Percentiles rank a stretch among this genome's conserved stretches.
Conservation (phyloP, 169 alveolate genomes). For the Plasmodium yoelii region DNA sequence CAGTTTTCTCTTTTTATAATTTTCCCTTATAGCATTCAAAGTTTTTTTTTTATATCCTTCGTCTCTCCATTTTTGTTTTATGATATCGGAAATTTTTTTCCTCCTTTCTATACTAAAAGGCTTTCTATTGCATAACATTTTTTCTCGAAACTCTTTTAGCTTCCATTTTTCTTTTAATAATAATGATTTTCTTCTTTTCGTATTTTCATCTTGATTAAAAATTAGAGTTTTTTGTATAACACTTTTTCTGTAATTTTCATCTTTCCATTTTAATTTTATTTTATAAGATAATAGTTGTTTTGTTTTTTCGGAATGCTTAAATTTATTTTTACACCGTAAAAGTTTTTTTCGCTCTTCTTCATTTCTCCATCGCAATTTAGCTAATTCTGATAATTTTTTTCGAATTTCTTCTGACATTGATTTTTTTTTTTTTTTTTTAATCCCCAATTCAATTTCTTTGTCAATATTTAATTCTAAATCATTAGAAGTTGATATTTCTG, state of each 20-base stretch:
- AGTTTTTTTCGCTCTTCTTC: constrained; percentile 70
- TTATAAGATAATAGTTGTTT: constrained; percentile 65
- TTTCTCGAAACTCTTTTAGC: constrained; percentile 56
- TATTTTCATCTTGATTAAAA: constrained; percentile 75
- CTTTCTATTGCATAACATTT: constrained; percentile 68
- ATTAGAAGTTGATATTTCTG: neutral
- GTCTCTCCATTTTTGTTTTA: constrained; percentile 70
- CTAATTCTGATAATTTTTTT: constrained; percentile 66
- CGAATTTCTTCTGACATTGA: constrained; percentile 20
- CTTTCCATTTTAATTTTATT: constrained; percentile 74
- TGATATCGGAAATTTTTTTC: constrained; percentile 50
- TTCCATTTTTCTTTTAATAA: constrained; percentile 69
- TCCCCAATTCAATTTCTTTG: neutral
- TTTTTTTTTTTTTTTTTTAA: constrained; percentile 23
- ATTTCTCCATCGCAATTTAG: constrained; percentile 63
- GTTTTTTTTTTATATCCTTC: constrained; percentile 67
- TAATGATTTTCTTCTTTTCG: constrained; percentile 69
- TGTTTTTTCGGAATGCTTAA: constrained; percentile 72
- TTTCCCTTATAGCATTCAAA: constrained; percentile 47
- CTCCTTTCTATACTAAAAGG: constrained; percentile 67
- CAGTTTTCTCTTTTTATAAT: constrained; percentile 66
- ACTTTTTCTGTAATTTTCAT: constrained; percentile 62
- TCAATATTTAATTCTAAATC: neutral
- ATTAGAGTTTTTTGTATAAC: constrained; percentile 44
- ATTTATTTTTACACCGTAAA: constrained; percentile 52